Base-by-base conservation (phyloP, 2,329 filamentous ascomycete species). In the Madurella mycetomatis region DNA sequence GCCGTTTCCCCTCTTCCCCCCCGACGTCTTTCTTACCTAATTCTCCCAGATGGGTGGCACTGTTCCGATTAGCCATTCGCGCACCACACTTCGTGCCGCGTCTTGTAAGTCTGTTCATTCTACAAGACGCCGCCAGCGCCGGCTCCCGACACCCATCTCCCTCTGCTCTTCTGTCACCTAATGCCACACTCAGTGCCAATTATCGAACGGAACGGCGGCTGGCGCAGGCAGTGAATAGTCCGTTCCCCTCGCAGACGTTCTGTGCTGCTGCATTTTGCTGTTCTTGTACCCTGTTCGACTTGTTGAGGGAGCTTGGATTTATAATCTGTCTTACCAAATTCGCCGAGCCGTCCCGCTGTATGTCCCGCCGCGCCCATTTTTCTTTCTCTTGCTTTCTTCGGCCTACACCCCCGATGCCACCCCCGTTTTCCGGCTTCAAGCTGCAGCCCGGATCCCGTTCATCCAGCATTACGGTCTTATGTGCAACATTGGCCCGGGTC, bases 11-110 rank as follows among this genome's bases (percentile, higher is more conserved):
- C 54, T 51, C 39, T 52, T 47, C 45, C 49, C 13, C 45, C 49
- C 46, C 56, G 52, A 43, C 49, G 32, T 55, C 52, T 50, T 53
- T 42, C 54, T 60, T 60, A 60, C 54, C 59, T 60, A 60, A 60
- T 60, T 59, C 49, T 49, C 41, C 52, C n/a, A 12, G 5, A 41
- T 5, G 40, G 44, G 37, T 30, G 42, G 42, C 43, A 30, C 50
- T 37, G 44, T 47, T 42, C 54, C 43, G 44, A 60, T 60, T 49
- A 51, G 41, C 43, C 47, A 50, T 19, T 40, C 19, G 39, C 48
- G 41, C 57, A 53, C 41, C 54, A 46, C 41, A 11, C 54, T 25
- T 25, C 11, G 13, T 46, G 37, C 45, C 30, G 31, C 48, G 47
- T 56, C 47, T 46, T 56, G 54, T 56, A 57, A 59, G 57, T 59